Base-by-base conservation (phyloP, 192 early-diverging fungal species). In the Spizellomyces punctatus region DNA sequence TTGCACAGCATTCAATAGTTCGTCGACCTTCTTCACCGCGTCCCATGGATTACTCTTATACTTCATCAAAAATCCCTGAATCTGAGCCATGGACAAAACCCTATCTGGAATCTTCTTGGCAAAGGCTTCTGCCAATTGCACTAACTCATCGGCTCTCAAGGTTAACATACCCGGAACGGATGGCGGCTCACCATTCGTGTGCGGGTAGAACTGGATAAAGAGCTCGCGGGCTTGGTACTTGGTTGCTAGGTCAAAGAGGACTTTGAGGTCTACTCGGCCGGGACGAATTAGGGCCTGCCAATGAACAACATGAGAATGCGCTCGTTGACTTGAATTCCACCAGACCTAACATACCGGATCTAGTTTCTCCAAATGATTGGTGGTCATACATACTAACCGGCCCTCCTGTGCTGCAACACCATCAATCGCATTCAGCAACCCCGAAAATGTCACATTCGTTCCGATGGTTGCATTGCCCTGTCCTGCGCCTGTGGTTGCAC, bases 61-160 rank as follows among this genome's bases (percentile, higher is more conserved):
- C 42, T 86, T 80, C 36, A 96, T 92, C 86, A 98, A 95, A 78
- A 95, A 94, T 6, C 96, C 96, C 81, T 98, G 96, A 36, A 98
- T 75, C 64, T 89, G 89, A 0, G 96, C 96, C 12, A 93, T 91
- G 78, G 91, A 94, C 41, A 93, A 47, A 5, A 43, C 70, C 10
- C 54, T 48, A 12, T 71, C 67, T 46, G 70, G 76, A 2, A 82
- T 42, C 17, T 57, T 49, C 47, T 82, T 55, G 1, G 89, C 87
- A 88, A 96, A 96, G 49, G 66, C 52, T 5, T 88, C 79, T 7
- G 90, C 93, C 58, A 93, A 72, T 17, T 60, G 68, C 4, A 41
- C 17, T 41, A 72, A 48, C 8, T 69, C 41, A 16, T 63, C 10
- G 36, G 57, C 67, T n/a, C 22, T 14, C 5, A 65, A 5, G 8